Base-by-base conservation (phyloP, 148 eudicot genomes). In the Arbutus unedo region DNA sequence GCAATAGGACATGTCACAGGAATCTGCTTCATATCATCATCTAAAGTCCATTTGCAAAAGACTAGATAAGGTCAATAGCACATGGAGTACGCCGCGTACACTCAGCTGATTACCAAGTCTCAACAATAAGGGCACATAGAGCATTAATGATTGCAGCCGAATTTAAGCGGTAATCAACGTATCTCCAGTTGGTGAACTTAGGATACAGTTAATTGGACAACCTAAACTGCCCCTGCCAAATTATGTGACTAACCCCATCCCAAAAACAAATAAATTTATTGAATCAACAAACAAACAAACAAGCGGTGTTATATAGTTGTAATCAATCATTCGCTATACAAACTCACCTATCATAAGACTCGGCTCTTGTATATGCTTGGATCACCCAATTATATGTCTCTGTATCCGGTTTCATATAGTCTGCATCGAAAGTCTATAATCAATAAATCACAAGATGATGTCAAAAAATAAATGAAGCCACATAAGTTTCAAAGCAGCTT, bases 321-420 rank as follows among this genome's bases (percentile, higher is more conserved):
- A n/a, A 11, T 59, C 45, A 62, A n/a, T 31, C 21, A 74, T 74
- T 67, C 50, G 3, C 54, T 41, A 45, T 51, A n/a, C 44, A 81
- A 75, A 66, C 76, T 81, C 81, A 92, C 99, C 99, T 92, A 73
- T 96, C 98, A 87, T 94, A 96, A 50, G 97, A 90, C 82, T 96
- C 98, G 38, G 98, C 98, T 87, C 99, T 92, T 53, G 99, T 96
- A 87, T 93, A 96, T 76, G 99, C 99, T 88, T 96, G 98, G 86
- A 96, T 94, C 83, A 96, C 95, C 97, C 97, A 94, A 87, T 94
- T 96, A 86, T 96, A 96, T 56, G 99, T 88, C 89, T 96, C 99
- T 56, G 99, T 88, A 85, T 96, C 92, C 60, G 99, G 99, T 86
- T 92, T 96, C 99, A 96, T 93, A 86, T 85, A 89, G 82, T 88